A percentile compares a stretch with the other conserved stretches of the same genome.
phyloP scores from a whole-genome alignment of 306 rosid genomes.

The Vigna trinervia region DNA sequence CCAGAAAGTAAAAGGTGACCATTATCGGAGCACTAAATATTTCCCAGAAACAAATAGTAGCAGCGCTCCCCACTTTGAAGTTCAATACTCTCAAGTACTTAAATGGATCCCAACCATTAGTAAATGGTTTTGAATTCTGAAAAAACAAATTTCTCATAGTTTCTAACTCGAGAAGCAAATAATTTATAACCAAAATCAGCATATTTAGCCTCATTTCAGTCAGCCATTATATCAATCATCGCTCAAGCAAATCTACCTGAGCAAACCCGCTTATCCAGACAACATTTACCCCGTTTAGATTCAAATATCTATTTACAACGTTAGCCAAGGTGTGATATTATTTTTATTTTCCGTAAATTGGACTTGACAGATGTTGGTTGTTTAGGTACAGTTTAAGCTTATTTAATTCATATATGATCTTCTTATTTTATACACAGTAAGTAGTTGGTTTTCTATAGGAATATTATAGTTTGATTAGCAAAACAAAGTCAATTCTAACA shows the following conservation, averaged over 20 bases:
- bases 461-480: background rate
- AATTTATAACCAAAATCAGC: background rate
- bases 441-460: background rate
- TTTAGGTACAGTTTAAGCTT: background rate
- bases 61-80: background rate
- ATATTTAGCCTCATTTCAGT: slow-evolving; percentile 2
- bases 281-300: slow-evolving; percentile 3
- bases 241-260: slow-evolving; percentile 1
- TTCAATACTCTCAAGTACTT: background rate
- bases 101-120: background rate
- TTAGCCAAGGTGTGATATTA: background rate
- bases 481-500: background rate
- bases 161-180: slow-evolving; percentile 2
- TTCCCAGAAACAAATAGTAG: slow-evolving; percentile 15
- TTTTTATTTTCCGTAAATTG: background rate
- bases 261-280: background rate
- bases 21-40: background rate
- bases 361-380: background rate
- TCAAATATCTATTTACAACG: slow-evolving; percentile 1
- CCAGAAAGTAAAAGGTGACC: background rate
- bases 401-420: background rate
- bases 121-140: slow-evolving; percentile 8
- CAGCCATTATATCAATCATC: background rate
- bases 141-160: slow-evolving; percentile 4
- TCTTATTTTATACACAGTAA: background rate